Base-by-base conservation (phyloP, 495 filamentous ascomycete species). In the Aspergillus mulundensis region DNA sequence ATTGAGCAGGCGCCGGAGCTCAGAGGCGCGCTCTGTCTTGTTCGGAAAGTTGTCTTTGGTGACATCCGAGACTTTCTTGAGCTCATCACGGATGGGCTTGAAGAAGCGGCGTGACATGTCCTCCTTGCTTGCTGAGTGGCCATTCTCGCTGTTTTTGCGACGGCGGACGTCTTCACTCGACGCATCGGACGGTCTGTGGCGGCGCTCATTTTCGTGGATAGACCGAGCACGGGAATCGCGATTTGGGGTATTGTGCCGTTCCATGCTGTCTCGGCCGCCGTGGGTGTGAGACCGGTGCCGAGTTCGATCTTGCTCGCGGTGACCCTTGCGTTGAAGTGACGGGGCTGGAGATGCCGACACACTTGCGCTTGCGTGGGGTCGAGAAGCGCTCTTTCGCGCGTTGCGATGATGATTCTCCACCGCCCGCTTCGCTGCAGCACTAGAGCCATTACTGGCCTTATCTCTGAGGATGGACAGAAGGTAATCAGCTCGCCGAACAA, bases 401-500 rank as follows among this genome's bases (percentile, higher is more conserved):
- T 91, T 92, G 30, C 90, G 85, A 66, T 94, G 89, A 62, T 94
- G 90, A 53, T 92, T 94, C 58, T 91, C 89, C n/a, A 93, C 84
- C 1, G 86, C 86, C 64, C 84, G 83, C 66, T 87, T 89, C n/a
- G 87, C 88, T 30, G 80, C 84, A 20, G 73, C 63, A 60, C 72
- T 87, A 66, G 74, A 84, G 68, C 74, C 88, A 70, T 67, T 84
- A 78, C 72, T 90, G 66, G 68, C 84, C 80, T 75, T 91, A 61
- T 87, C 88, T 60, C 90, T 87, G 41, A 99, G 77, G 11, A 97
- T 90, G 32, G 89, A 93, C 43, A 97, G 78, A 21, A 99, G 81
- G 64, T 97, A 97, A 66, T 97, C 92, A 5, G 92, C 90, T 48
- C 94, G 87, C 18, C 94, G 89, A 48, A 97, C 94, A 36, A 99